Conservation (phyloP, 305 asterid species). For the Solanum chacoense region DNA sequence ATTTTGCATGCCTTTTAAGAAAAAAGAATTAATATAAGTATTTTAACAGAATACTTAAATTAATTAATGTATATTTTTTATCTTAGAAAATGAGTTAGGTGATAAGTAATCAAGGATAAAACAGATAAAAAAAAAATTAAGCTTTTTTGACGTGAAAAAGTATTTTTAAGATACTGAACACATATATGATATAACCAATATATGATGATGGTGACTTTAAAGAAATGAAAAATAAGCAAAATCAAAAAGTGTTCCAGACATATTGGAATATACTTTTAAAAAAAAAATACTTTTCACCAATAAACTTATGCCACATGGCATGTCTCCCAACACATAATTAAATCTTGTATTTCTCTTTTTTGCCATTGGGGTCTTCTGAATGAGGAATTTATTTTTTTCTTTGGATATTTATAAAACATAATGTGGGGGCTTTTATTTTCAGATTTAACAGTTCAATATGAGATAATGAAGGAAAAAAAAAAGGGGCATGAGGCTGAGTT, state of each 20-base stretch:
- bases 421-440: neutral
- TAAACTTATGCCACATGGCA: neutral
- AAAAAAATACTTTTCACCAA: neutral
- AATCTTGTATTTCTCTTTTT: neutral
- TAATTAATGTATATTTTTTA: no score
- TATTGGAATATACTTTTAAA: neutral
- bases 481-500: neutral
- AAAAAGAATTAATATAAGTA: no score
- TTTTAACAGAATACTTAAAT: neutral
- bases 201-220: neutral
- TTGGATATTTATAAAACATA: neutral
- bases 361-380: neutral
- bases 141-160: no score
- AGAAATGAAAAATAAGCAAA: neutral
- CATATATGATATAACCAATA: neutral
- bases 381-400: neutral
- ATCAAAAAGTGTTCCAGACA: neutral
- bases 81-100: neutral
- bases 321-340: neutral
- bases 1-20: no score
- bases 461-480: neutral
- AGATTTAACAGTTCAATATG: neutral
- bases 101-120: neutral
- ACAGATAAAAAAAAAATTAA: no score
- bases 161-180: neutral